Evolutionary conservation across 179 eudicot species (phyloP), one percentile per base, ranked within the genome.

Genomic region (Vitellaria paradoxa): DNA sequence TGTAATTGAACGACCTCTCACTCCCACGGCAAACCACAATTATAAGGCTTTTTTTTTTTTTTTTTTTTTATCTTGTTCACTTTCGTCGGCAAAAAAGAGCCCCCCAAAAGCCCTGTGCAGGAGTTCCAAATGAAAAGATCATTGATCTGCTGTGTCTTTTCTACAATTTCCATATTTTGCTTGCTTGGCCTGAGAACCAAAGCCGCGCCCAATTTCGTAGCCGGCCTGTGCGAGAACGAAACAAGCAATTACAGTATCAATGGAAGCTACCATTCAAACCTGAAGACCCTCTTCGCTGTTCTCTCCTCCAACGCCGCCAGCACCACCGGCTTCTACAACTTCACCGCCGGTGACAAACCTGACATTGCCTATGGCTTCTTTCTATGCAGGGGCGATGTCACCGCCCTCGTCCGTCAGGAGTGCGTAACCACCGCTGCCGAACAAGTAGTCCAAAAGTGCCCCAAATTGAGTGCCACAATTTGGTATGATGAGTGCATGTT

Each of bases 401-500:
- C 79, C 65, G 9, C 42, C 26, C 59, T 73, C 11, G 21, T 11
- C 1, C 83, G 88, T 14, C 67, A 15, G 6, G 76, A 74, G 1
- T 85, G 88, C 26, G 86, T 83, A 2, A 21, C 21, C 15, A 50
- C 66, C 5, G 86, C 88, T 0, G 12, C 77, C 10, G 8, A 14
- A 11, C 73, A 74, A 14, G 23, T 62, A 0, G 46, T 79, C 13
- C 7, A 20, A 23, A 5, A 7, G 20, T 82, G 87, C 24, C 81
- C 82, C 5, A 77, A 68, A 3, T 17, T 50, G n/a, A 57, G 5
- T 79, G 37, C 84, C 6, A 60, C 67, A 0, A 55, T 82, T 46
- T 80, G 84, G 82, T 81, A 80, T 50, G 86, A 85, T 52, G 75
- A 73, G 57, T 85, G 86, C 76, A 61, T 71, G 68, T 40, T 82